These are phyloP conservation scores for Spatholobus suberectus DNA, from an alignment of 306 rosid species.

Conservation along the genomic window DNA sequence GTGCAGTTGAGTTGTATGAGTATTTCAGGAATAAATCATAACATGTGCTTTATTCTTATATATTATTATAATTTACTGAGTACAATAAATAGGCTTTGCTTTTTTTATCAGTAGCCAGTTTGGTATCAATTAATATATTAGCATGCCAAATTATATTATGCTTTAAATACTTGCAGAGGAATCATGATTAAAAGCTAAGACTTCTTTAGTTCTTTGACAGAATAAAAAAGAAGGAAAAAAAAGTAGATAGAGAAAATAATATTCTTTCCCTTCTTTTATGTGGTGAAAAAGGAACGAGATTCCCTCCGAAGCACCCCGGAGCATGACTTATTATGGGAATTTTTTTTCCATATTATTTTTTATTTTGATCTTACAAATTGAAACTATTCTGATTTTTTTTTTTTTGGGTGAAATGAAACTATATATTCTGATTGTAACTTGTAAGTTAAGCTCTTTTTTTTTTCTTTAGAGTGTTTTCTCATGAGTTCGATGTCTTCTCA, in stretches of 20 bases:
- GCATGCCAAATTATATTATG: background rate
- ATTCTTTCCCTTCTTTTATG: conserved; percentile 2
- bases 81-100: background rate
- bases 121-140: background rate
- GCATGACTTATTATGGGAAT: conserved; percentile 6
- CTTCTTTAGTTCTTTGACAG: background rate
- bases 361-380: background rate
- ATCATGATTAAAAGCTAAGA: background rate
- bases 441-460: background rate
- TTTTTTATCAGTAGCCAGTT: background rate
- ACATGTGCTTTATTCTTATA: background rate
- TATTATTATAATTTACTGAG: background rate
- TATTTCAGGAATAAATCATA: background rate
- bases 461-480: background rate
- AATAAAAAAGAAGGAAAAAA: background rate
- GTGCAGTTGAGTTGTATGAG: background rate
- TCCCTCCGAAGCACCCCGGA: conserved; percentile 28
- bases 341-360: background rate
- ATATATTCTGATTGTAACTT: background rate
- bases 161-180: background rate
- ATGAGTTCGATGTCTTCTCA: background rate
- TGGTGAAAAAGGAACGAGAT: conserved; percentile 28
- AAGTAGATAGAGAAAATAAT: background rate
- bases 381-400: no score
- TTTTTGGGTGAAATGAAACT: background rate